Base-by-base conservation (phyloP, 129 eudicot species). In the Arctium lappa region DNA sequence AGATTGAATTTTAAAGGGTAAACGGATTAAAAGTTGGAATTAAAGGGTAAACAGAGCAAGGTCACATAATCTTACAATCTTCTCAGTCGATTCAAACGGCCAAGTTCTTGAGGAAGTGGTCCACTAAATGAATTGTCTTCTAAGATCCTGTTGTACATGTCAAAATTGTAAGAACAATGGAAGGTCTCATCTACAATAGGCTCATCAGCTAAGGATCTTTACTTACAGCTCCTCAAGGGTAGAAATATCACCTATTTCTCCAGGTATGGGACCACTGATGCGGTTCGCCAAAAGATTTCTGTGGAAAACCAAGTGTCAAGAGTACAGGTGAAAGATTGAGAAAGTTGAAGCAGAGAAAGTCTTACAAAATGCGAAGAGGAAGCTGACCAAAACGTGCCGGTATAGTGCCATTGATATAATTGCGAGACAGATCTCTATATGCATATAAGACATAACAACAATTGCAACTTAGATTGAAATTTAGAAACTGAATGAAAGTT, bases 191-290 rank as follows among this genome's bases (percentile, higher is more conserved):
- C 0, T 53, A 40, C 18, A 22, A 50, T 40, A 65, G 48, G 34
- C 8, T 7, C 8, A 18, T 15, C 16, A 75, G 50, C 40, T 40
- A 79, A 66, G 82, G 63, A 5, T 78, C 62, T 33, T 73, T 44
- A 79, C 97, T 92, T 88, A 95, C 98, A 95, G 82, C 71, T 86
- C 82, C 90, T 90, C 86, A 82, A 95, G 91, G 70, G 93, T 91
- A 37, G 88, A 18, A 50, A 95, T 93, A 44, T 90, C 85, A 53
- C 94, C 99, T 76, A 95, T 72, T 88, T 93, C 92, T 62, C 38
- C 76, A 11, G 99, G 99, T 80, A 95, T 91, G 39, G 85, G 30
- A 78, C 99, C 99, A 80, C 86, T 89, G 75, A 91, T 66, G 10
- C 88, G 95, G 81, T 95, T 95, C 56, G 89, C 98, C 83, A 88